Conservation (phyloP, 176 grass and related monocot species). For the Zizania latifolia region DNA sequence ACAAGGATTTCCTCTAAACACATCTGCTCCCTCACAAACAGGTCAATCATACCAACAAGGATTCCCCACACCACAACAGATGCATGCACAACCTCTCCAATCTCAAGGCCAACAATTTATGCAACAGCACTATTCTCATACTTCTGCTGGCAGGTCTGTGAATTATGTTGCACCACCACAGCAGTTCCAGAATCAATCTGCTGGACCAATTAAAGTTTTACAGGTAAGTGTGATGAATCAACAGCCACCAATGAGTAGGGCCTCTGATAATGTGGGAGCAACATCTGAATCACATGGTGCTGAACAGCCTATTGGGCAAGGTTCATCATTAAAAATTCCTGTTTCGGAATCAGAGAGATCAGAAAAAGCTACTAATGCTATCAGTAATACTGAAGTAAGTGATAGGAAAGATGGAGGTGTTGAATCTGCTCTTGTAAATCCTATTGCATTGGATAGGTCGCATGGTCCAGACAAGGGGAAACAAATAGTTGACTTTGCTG, state of each 20-base stretch:
- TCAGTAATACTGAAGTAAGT: slow-evolving; percentile 13
- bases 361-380: slow-evolving; percentile 34
- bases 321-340: slow-evolving; percentile 7
- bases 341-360: slow-evolving; percentile 20
- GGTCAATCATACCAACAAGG: slow-evolving; percentile 50
- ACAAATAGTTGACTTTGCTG: slow-evolving; percentile 23
- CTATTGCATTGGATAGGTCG: slow-evolving; percentile 11
- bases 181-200: slow-evolving; percentile 48
- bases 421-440: slow-evolving; percentile 28
- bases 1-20: slow-evolving; percentile 41
- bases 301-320: slow-evolving; percentile 20
- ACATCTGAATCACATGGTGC: slow-evolving; percentile 1
- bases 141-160: slow-evolving; percentile 25
- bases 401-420: slow-evolving; percentile 12
- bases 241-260: slow-evolving; percentile 20
- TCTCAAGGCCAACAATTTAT: slow-evolving; percentile 36
- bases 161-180: slow-evolving; percentile 35
- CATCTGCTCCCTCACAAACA: slow-evolving; percentile 35
- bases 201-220: slow-evolving; percentile 13
- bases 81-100: slow-evolving; percentile 34
- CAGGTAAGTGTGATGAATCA: slow-evolving; percentile 23
- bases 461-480: slow-evolving; percentile 20
- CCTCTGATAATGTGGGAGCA: neutral
- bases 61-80: slow-evolving; percentile 41
- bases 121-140: slow-evolving; percentile 40